Evolutionary conservation across 768 basidiomycete species (phyloP), one percentile per base, ranked within the genome.

Genomic region (Podaxis carcinomalis): DNA sequence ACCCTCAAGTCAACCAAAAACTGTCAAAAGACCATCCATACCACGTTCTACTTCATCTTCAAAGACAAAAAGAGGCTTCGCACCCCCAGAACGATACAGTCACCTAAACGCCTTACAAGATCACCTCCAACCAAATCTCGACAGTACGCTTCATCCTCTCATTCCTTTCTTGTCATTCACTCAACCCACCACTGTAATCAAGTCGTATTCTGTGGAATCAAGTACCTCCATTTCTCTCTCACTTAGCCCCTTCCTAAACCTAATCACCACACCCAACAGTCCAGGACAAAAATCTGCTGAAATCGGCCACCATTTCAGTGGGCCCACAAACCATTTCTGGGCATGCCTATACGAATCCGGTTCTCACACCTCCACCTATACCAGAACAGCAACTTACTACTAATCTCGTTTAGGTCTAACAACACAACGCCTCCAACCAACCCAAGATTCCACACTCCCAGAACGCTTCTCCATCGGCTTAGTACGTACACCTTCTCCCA

Each of bases 131-230:
- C 35, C 37, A 2, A 51, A 55, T 23, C 77, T 92, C 1, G 86
- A 90, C 56, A 78, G 90, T 90, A 65, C 49, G 76, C 65, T 49
- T 21, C 53, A 23, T 51, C 5, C 27, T 32, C 16, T 54, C n/a
- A 2, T 11, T 23, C n/a, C 6, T 7, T 51, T 37, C 4, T 4
- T 2, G 27, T 5, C 6, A 58, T 19, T 39, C 27, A 28, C 47
- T 13, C 37, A n/a, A n/a, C 32, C 19, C 19, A n/a, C 14, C 11
- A 0, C 7, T 23, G 13, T 5, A 23, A 1, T 42, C 3, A 39
- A 93, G 91, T 93, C 23, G 65, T 93, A 13, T 92, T 94, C 65
- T 93, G 90, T 67, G 92, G 93, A 6, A 92, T 94, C 52, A 95
- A 93, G 92, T 92, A 63, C 57, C 79, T 63, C 14, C 35, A 27